Evolutionary conservation across 2,329 filamentous ascomycete species (phyloP).

Genomic region (Scedosporium dehoogii): DNA sequence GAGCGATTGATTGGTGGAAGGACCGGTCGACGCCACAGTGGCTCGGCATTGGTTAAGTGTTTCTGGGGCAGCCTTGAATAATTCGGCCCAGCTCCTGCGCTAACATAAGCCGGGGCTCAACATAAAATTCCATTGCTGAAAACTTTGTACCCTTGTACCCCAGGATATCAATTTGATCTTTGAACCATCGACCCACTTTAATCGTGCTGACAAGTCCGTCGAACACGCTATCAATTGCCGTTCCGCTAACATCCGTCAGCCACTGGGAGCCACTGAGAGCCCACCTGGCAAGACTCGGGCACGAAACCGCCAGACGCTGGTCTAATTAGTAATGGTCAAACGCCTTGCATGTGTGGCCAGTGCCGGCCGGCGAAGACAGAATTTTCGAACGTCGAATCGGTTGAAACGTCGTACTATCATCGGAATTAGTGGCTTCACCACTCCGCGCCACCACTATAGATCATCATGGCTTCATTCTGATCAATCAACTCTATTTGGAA

Average conservation of each 20-base stretch:
- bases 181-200: neutral
- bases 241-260: neutral
- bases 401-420: neutral
- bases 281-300: neutral
- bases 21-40: slow-evolving; percentile 3
- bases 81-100: neutral
- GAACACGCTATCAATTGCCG: neutral
- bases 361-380: too few relatives aligned
- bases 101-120: neutral
- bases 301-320: neutral
- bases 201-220: neutral
- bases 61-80: neutral
- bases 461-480: too few relatives aligned
- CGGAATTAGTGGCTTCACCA: neutral
- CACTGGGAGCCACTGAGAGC: neutral
- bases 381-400: neutral
- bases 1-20: neutral
- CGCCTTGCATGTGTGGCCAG: too few relatives aligned
- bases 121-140: too few relatives aligned
- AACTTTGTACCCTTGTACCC: too few relatives aligned
- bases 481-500: too few relatives aligned
- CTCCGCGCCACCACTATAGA: neutral
- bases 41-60: neutral
- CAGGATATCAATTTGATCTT: too few relatives aligned
- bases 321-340: too few relatives aligned